A percentile compares a stretch with the other conserved stretches of the same genome.
phyloP scores from a whole-genome alignment of 208 protist genomes.

The Leptomonas seymouri region DNA sequence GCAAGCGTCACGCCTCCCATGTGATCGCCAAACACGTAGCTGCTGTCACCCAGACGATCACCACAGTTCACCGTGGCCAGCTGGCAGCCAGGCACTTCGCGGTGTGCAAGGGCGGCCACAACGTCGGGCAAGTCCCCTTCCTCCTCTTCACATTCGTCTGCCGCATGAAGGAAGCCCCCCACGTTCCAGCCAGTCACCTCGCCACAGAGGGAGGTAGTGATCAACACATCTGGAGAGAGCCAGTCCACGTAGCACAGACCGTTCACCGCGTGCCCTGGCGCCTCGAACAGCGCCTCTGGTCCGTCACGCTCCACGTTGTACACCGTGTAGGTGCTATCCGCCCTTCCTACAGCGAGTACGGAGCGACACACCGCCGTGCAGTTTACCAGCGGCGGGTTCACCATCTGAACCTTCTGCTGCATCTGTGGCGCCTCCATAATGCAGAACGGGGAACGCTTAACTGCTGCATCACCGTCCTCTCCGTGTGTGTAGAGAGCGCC shows the following conservation, averaged over 20 bases:
- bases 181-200: conserved; percentile 81
- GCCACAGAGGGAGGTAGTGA: conserved; percentile 77
- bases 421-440: not conserved
- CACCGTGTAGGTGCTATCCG: conserved; percentile 72
- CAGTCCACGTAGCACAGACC: conserved; percentile 67
- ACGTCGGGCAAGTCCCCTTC: conserved; percentile 58
- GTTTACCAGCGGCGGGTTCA: conserved; percentile 80
- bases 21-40: conserved; percentile 34
- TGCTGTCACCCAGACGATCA: conserved; percentile 10
- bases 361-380: conserved; percentile 40
- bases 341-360: conserved; percentile 53
- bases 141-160: conserved; percentile 25
- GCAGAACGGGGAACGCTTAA: conserved; percentile 25
- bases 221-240: conserved; percentile 33
- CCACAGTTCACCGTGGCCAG: conserved; percentile 52
- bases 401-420: conserved; percentile 33
- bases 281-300: conserved; percentile 32
- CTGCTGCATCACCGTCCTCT: not conserved
- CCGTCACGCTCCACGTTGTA: conserved; percentile 34
- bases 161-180: conserved; percentile 28
- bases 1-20: conserved; percentile 25
- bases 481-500: conserved; percentile 43
- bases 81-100: conserved; percentile 38
- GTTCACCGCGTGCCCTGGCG: conserved; percentile 71
- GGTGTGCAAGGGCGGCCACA: conserved; percentile 45